These are phyloP conservation scores for Globisporangium spinosum DNA, from an alignment of 352 stramenopile genomes.

Conservation along the genomic window DNA sequence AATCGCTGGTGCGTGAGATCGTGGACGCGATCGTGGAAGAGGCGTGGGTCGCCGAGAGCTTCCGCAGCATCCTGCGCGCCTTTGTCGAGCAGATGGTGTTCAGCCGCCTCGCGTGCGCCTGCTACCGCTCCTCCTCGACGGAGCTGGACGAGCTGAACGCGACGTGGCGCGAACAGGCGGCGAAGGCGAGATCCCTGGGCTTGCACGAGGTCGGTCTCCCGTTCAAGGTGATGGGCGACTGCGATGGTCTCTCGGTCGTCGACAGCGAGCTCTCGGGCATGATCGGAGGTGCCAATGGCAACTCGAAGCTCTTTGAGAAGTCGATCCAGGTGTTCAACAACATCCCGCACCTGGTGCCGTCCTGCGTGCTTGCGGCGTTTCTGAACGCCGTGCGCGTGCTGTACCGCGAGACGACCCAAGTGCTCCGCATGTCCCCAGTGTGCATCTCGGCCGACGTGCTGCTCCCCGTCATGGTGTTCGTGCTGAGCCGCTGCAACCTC, in stretches of 20 bases:
- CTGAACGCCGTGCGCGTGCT: conserved; percentile 63
- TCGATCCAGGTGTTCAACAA: conserved; percentile 68
- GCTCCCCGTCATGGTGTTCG: conserved; percentile 68
- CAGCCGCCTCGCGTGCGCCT: conserved; percentile 56
- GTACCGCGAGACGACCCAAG: conserved; percentile 54
- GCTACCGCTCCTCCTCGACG: conserved; percentile 45
- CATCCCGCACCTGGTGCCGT: conserved; percentile 69
- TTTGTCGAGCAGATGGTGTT: conserved; percentile 82
- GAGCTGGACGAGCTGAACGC: conserved; percentile 72
- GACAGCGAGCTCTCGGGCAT: conserved; percentile 5
- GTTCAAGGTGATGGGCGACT: conserved; percentile 24
- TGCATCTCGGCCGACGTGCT: conserved; percentile 78
- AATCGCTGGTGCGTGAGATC: conserved; percentile 63
- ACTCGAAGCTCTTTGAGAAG: conserved; percentile 34
- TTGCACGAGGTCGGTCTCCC: conserved; percentile 60
- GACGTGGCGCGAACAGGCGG: conserved; percentile 53
- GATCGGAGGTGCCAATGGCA: conserved; percentile 13
- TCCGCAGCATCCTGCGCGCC: conserved; percentile 29
- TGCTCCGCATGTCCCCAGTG: conserved; percentile 37
- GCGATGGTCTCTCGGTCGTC: neutral
- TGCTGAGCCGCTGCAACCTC: conserved; percentile 63
- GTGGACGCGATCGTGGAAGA: conserved; percentile 46
- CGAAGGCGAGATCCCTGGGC: conserved; percentile 34
- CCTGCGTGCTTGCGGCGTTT: conserved; percentile 56
- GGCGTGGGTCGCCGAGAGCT: conserved; percentile 26